Percentiles rank a stretch among this genome's conserved stretches.
Evolutionary conservation across 257 asterid species (phyloP).

Genomic region (Nyctanthes arbortristis): DNA sequence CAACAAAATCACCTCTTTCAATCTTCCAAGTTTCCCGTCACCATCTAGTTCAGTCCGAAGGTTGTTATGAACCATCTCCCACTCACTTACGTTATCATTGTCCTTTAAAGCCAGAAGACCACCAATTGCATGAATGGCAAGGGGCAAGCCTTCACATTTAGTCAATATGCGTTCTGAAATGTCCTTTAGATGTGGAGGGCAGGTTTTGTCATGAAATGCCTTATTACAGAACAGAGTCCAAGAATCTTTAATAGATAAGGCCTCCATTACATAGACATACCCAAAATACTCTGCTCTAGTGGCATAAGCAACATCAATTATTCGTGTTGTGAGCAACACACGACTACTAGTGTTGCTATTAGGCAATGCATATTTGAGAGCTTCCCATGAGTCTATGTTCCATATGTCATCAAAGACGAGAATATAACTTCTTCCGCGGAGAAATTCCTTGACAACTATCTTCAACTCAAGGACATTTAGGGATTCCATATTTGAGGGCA

Average conservation of each 20-base stretch:
- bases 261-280: conserved; percentile 17
- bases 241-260: conserved; percentile 11
- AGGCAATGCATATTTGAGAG: conserved; percentile 26
- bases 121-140: conserved; percentile 26
- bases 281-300: conserved; percentile 9
- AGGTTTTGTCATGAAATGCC: conserved; percentile 20
- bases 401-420: conserved; percentile 41
- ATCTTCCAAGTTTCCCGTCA: not conserved
- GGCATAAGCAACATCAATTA: not conserved
- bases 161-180: conserved; percentile 8
- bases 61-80: conserved; percentile 25
- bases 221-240: conserved; percentile 5
- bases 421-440: conserved; percentile 24
- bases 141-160: conserved; percentile 31
- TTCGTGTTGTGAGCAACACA: conserved; percentile 28
- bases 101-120: conserved; percentile 27
- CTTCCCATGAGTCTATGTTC: conserved; percentile 24
- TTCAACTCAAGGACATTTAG: conserved; percentile 14
- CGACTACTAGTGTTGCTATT: not conserved
- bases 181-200: conserved; percentile 22
- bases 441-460: conserved; percentile 17
- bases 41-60: conserved; percentile 28
- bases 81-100: conserved; percentile 9
- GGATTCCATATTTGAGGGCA: conserved; percentile 16
- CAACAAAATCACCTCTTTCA: conserved; percentile 13